phyloP scores from a whole-genome alignment of 2,329 filamentous ascomycete genomes.

The Botryotinia calthae region DNA sequence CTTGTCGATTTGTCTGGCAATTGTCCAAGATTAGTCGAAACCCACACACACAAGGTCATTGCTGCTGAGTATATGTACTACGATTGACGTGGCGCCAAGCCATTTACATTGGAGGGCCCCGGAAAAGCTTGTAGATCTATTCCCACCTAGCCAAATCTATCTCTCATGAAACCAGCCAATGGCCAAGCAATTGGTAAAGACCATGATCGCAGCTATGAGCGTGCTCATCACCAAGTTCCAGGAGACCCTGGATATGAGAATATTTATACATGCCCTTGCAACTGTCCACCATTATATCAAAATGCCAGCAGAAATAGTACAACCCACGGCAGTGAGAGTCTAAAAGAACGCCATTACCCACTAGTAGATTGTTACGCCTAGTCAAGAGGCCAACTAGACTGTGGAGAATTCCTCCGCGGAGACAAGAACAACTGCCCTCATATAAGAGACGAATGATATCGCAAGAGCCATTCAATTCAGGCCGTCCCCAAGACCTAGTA shows the following conservation, averaged over 20 bases:
- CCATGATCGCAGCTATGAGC: not conserved
- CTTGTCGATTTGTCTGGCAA: not conserved
- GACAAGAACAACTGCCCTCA: not conserved
- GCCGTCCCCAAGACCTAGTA: not conserved
- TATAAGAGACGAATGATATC: not conserved
- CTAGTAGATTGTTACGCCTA: not conserved
- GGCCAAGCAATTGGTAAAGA: not conserved
- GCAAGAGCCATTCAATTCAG: not conserved
- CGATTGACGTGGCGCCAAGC: not conserved
- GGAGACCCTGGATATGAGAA: not conserved
- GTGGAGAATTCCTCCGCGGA: not conserved
- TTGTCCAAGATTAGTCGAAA: not conserved
- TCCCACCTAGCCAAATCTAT: not conserved
- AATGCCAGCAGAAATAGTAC: not conserved
- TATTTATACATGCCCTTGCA: not conserved
- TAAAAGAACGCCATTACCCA: not conserved
- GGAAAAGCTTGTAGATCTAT: not conserved
- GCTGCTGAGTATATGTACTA: not conserved
- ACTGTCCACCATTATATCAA: not conserved
- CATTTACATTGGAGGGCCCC: not conserved
- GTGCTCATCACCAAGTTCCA: not conserved
- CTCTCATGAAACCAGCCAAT: not conserved
- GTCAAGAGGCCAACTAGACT: not conserved
- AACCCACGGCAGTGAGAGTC: not conserved
- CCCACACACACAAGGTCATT: not conserved